Conservation (phyloP, 345 rosid genomes). For the Odontarrhena argentea region DNA sequence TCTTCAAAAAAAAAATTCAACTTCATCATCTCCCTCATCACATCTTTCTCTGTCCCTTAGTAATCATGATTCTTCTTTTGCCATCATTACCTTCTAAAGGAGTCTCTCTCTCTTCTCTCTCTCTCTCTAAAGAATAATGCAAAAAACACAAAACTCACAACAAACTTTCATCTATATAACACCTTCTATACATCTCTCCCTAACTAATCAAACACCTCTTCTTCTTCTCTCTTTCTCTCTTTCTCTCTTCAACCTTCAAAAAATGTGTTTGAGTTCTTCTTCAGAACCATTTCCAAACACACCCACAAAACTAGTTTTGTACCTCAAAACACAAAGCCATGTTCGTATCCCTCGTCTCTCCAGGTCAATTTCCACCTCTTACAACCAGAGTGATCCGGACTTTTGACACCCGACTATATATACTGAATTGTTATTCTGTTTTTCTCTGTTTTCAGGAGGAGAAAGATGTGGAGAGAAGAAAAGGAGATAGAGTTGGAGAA, state of each 20-base stretch:
- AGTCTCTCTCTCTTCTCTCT: slow-evolving; percentile 38
- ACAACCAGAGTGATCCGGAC: no score
- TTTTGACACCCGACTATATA: no score
- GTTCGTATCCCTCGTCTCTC: slow-evolving; percentile 24
- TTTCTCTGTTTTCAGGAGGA: slow-evolving; percentile 29
- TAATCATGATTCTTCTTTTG: slow-evolving; percentile 65
- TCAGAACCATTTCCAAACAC: slow-evolving; percentile 37
- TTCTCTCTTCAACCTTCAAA: slow-evolving; percentile 21
- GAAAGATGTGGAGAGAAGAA: slow-evolving; percentile 39
- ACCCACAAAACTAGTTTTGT: slow-evolving; percentile 35
- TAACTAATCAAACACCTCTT: slow-evolving; percentile 18
- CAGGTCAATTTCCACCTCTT: slow-evolving; percentile 19
- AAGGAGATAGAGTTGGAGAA: slow-evolving; percentile 58
- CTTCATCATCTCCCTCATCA: slow-evolving; percentile 46
- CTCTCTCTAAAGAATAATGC: slow-evolving; percentile 31
- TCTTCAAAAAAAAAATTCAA: slow-evolving; percentile 33
- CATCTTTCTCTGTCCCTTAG: slow-evolving; percentile 52
- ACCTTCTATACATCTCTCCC: slow-evolving; percentile 17
- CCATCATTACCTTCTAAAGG: slow-evolving; percentile 67
- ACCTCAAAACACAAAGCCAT: slow-evolving; percentile 25
- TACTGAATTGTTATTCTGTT: slow-evolving; percentile 1
- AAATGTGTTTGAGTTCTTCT: slow-evolving; percentile 44
- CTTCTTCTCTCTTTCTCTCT: background rate
- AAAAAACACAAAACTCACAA: slow-evolving; percentile 28
- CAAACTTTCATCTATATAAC: slow-evolving; percentile 37